Conservation (phyloP, 208 protist genomes). For the Kentomonas sorsogonicus region DNA sequence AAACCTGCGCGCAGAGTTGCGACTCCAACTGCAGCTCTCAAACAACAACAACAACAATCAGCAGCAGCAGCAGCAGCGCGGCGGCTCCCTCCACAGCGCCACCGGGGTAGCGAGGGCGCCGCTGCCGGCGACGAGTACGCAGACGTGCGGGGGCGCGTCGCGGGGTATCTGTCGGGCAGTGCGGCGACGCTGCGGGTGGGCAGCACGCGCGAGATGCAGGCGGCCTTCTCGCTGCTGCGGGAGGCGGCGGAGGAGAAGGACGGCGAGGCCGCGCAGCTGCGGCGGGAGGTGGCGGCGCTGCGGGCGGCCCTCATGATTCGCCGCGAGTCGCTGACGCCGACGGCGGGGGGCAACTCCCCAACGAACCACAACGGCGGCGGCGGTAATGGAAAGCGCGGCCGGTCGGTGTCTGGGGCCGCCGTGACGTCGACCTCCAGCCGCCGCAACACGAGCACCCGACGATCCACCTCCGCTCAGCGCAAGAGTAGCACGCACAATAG, state of each 20-base stretch:
- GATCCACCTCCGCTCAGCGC: too few species aligned
- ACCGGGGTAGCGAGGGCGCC: not conserved
- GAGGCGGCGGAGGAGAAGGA: conserved; percentile 32
- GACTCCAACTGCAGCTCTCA: conserved; percentile 89
- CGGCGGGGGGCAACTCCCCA: too few species aligned
- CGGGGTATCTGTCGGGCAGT: conserved; percentile 57
- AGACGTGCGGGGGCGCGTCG: conserved; percentile 47
- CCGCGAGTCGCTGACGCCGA: too few species aligned
- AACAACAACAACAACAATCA: not conserved
- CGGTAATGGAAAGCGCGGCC: too few species aligned
- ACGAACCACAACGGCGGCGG: too few species aligned
- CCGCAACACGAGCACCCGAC: too few species aligned
- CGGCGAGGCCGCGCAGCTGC: conserved; percentile 19
- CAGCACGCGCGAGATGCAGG: conserved; percentile 79
- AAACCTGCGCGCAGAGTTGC: conserved; percentile 84
- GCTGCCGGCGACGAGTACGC: conserved; percentile 52
- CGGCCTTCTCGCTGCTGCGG: conserved; percentile 74
- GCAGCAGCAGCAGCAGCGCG: conserved; percentile 1
- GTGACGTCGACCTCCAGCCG: too few species aligned
- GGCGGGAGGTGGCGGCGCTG: conserved; percentile 18
- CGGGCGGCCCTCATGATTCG: conserved; percentile 10
- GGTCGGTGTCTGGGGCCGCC: too few species aligned
- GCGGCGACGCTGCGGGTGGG: conserved; percentile 53
- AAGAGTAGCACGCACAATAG: too few species aligned
- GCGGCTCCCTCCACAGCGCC: too few species aligned